phyloP scores from a whole-genome alignment of 768 basidiomycete species.

The Tremella fuciformis region DNA sequence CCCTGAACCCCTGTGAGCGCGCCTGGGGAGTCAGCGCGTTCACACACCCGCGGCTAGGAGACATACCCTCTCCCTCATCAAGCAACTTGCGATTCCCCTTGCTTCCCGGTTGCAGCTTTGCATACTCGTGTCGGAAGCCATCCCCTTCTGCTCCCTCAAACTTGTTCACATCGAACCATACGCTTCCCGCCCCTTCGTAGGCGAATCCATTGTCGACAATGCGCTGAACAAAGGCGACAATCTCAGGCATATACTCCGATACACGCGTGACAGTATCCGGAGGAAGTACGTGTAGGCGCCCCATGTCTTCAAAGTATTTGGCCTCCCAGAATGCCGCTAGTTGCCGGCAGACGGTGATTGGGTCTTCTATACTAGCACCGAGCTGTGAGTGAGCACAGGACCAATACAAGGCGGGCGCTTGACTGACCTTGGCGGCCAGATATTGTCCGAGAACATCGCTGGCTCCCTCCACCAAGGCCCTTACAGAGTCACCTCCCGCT shows the following conservation, averaged over 20 bases:
- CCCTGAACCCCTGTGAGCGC: constrained; percentile 61
- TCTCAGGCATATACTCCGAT: constrained; percentile 94
- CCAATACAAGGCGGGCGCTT: background rate
- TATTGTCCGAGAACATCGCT: constrained; percentile 67
- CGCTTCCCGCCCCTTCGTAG: constrained; percentile 71
- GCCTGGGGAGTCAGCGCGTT: constrained; percentile 51
- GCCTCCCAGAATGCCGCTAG: constrained; percentile 85
- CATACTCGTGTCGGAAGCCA: constrained; percentile 70
- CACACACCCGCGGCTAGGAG: background rate
- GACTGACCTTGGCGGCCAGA: constrained; percentile 37
- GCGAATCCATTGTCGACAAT: constrained; percentile 85
- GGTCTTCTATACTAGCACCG: constrained; percentile 78
- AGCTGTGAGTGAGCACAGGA: constrained; percentile 55
- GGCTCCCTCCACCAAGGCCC: constrained; percentile 64
- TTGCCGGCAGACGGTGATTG: constrained; percentile 68
- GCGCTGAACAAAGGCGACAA: constrained; percentile 78
- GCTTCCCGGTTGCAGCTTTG: constrained; percentile 93
- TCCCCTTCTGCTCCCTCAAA: constrained; percentile 68
- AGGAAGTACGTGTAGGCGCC: constrained; percentile 73
- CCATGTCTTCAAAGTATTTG: constrained; percentile 89
- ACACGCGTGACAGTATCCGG: constrained; percentile 92
- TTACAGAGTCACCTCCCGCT: constrained; percentile 27
- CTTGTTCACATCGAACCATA: constrained; percentile 83
- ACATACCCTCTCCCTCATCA: constrained; percentile 84
- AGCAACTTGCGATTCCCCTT: constrained; percentile 86